phyloP scores from a whole-genome alignment of 1,139 yeast species.

The Hyphopichia burtonii region DNA sequence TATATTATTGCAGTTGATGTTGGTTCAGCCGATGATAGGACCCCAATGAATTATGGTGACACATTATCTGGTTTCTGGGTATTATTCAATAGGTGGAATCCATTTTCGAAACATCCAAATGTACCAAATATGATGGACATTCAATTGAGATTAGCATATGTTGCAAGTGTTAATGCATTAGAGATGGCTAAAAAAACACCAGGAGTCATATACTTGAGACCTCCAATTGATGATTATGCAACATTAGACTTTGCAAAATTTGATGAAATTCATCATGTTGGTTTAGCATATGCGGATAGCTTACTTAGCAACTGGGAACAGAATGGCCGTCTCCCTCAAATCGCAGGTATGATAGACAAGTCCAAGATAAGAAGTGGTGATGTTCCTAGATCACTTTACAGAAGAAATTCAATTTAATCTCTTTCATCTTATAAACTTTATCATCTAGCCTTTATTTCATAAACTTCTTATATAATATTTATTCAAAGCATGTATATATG shows the following conservation, averaged over 20 bases:
- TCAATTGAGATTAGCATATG: conserved; percentile 90
- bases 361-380: conserved; percentile 14
- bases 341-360: conserved; percentile 52
- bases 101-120: conserved; percentile 82
- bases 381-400: conserved; percentile 28
- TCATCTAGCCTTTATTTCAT: too few relatives aligned
- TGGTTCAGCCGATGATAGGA: conserved; percentile 89
- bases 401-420: conserved; percentile 64
- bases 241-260: conserved; percentile 91
- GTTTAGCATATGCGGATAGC: conserved; percentile 69
- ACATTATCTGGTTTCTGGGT: conserved; percentile 94
- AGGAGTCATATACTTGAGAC: conserved; percentile 87
- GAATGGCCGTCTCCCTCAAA: conserved; percentile 56
- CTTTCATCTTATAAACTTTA: too few relatives aligned
- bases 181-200: conserved; percentile 83
- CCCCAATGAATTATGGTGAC: conserved; percentile 91
- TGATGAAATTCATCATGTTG: conserved; percentile 84
- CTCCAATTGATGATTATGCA: conserved; percentile 90
- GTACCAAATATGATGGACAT: conserved; percentile 95
- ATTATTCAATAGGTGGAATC: conserved; percentile 82
- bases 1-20: conserved; percentile 95
- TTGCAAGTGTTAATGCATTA: conserved; percentile 89
- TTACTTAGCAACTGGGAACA: conserved; percentile 54
- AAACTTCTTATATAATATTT: too few relatives aligned
- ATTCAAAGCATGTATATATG: neutral